These are phyloP conservation scores for Phialocephala subalpina DNA, from an alignment of 2,329 filamentous ascomycete genomes.

Conservation along the genomic window DNA sequence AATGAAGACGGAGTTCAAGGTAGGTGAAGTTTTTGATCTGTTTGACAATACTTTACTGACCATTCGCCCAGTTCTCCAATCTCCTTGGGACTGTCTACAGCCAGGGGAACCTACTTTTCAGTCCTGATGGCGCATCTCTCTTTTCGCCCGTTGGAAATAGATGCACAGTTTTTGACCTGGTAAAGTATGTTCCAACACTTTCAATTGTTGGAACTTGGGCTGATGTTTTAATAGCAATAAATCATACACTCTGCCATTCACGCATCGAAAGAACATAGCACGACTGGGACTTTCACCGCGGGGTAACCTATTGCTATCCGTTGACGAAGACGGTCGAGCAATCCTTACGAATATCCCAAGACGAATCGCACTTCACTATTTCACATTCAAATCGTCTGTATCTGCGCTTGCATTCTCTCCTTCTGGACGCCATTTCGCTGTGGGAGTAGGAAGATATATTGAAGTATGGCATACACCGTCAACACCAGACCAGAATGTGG, in stretches of 20 bases:
- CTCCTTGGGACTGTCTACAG: slow-evolving; percentile 97
- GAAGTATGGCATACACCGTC: slow-evolving; percentile 97
- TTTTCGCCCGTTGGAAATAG: slow-evolving; percentile 96
- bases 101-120: slow-evolving; percentile 96
- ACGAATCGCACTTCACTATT: slow-evolving; percentile 88
- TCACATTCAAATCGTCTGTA: slow-evolving; percentile 88
- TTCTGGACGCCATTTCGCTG: slow-evolving; percentile 89
- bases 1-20: slow-evolving; percentile 99
- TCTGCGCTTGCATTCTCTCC: slow-evolving; percentile 90
- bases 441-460: slow-evolving; percentile 84
- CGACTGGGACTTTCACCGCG: slow-evolving; percentile 87
- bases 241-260: slow-evolving; percentile 85
- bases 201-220: neutral
- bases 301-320: slow-evolving; percentile 89
- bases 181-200: slow-evolving; percentile 69
- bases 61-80: slow-evolving; percentile 84
- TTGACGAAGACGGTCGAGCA: slow-evolving; percentile 93
- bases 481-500: slow-evolving; percentile 79
- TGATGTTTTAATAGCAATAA: slow-evolving; percentile 69
- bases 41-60: too few relatives aligned
- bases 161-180: slow-evolving; percentile 94
- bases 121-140: slow-evolving; percentile 92
- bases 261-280: slow-evolving; percentile 92
- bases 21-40: too few relatives aligned
- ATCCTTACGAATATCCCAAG: slow-evolving; percentile 92